Evolutionary conservation across 352 stramenopile species (phyloP).

Genomic region (Globisporangium ultimum): DNA sequence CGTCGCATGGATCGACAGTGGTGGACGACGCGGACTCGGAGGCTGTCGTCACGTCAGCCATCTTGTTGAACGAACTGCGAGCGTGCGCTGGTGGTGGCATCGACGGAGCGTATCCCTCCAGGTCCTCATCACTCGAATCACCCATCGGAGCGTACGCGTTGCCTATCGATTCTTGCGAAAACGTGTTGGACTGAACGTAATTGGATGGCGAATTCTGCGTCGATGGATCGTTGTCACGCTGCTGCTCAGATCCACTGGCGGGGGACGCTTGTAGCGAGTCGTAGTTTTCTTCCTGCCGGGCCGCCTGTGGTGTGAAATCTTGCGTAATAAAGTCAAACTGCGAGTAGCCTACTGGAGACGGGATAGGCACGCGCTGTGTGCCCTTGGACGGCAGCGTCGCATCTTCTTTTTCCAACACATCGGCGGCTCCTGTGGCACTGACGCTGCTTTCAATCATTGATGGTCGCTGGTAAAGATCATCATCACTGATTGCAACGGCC

Average conservation of each 20-base stretch:
- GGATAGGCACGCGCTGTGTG: background rate
- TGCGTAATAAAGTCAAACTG: conserved; percentile 16
- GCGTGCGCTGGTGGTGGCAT: background rate
- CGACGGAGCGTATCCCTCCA: background rate
- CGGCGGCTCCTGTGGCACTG: too few species aligned
- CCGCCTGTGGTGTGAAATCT: conserved; percentile 3
- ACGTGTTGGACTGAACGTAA: background rate
- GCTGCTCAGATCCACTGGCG: background rate
- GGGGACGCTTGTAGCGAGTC: background rate
- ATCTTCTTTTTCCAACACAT: too few species aligned
- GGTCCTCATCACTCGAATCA: conserved; percentile 2
- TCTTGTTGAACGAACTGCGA: background rate
- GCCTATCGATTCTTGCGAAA: conserved; percentile 8
- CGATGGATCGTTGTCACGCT: background rate
- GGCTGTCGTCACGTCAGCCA: background rate
- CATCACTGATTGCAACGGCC: background rate
- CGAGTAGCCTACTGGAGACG: conserved; percentile 12
- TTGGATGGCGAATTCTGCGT: background rate
- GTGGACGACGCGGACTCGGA: background rate
- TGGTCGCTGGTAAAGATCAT: background rate
- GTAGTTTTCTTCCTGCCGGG: background rate
- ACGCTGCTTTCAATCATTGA: too few species aligned
- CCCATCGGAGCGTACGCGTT: conserved; percentile 7
- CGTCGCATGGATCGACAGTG: background rate
- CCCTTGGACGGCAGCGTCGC: background rate